Conservation (phyloP, 2,329 filamentous ascomycete species). For the Chaetothyriales sp. region DNA sequence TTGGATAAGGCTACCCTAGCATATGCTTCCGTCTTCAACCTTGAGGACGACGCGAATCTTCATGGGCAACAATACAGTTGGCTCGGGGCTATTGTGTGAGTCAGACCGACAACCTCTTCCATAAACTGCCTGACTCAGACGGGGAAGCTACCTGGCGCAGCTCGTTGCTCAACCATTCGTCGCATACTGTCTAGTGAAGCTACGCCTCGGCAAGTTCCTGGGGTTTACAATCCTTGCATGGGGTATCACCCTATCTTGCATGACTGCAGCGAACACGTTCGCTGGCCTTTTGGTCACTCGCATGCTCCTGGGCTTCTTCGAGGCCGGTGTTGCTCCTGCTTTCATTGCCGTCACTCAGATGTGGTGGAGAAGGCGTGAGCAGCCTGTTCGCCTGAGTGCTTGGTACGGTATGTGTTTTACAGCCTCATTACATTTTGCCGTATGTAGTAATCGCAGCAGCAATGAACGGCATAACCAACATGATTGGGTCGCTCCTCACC, state of each 20-base stretch:
- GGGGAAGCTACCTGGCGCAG: constrained; percentile 35
- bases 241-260: constrained; percentile 38
- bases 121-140: background rate
- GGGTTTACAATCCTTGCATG: constrained; percentile 39
- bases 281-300: constrained; percentile 36
- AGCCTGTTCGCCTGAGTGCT: constrained; percentile 37
- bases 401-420: constrained; percentile 39
- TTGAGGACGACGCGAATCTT: constrained; percentile 45
- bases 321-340: constrained; percentile 37
- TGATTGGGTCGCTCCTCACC: constrained; percentile 41
- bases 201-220: constrained; percentile 48
- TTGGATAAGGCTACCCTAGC: constrained; percentile 49
- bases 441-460: background rate
- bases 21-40: constrained; percentile 51
- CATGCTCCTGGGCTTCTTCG: constrained; percentile 46
- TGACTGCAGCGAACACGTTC: constrained; percentile 41
- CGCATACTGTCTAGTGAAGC: constrained; percentile 43
- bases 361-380: constrained; percentile 42
- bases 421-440: background rate
- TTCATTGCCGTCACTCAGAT: constrained; percentile 42
- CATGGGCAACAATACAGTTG: constrained; percentile 43
- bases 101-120: background rate
- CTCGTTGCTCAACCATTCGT: constrained; percentile 40
- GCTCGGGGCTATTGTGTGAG: constrained; percentile 35
- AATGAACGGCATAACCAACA: constrained; percentile 39